A percentile compares a stretch with the other conserved stretches of the same genome.
phyloP scores from a whole-genome alignment of 73 alveolate genomes.

The Uronychia binucleata region DNA sequence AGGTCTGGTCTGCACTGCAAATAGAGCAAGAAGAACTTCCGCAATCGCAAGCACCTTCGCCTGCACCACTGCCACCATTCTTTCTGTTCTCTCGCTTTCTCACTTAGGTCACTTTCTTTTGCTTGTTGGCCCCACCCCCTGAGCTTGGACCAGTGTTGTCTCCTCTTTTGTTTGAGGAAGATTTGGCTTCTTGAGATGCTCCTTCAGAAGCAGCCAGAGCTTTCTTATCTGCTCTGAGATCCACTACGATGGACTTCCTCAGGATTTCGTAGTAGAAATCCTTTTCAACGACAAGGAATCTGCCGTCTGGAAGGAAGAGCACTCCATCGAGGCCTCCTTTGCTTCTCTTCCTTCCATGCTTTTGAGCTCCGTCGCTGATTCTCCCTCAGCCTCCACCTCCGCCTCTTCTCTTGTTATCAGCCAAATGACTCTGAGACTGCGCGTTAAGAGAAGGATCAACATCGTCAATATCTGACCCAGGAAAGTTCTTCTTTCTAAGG shows the following conservation, averaged over 20 bases:
- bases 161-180: background rate
- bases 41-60: background rate
- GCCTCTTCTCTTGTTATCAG: background rate
- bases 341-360: background rate
- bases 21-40: background rate
- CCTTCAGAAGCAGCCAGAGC: background rate
- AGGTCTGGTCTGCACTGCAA: background rate
- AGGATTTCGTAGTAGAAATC: conserved; percentile 53
- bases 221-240: conserved; percentile 2
- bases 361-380: background rate
- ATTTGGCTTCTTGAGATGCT: background rate
- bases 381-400: conserved; percentile 8
- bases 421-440: background rate
- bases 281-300: conserved; percentile 53
- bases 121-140: background rate
- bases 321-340: conserved; percentile 44
- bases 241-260: conserved; percentile 53
- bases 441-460: background rate
- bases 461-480: background rate
- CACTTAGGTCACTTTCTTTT: conserved; percentile 3
- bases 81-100: background rate
- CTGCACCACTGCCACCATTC: background rate
- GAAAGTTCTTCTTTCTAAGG: background rate
- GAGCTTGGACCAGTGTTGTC: background rate
- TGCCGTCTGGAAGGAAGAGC: conserved; percentile 77